Conservation (phyloP, 163 green algal species). For the Chlamydomonas reinhardtii region DNA sequence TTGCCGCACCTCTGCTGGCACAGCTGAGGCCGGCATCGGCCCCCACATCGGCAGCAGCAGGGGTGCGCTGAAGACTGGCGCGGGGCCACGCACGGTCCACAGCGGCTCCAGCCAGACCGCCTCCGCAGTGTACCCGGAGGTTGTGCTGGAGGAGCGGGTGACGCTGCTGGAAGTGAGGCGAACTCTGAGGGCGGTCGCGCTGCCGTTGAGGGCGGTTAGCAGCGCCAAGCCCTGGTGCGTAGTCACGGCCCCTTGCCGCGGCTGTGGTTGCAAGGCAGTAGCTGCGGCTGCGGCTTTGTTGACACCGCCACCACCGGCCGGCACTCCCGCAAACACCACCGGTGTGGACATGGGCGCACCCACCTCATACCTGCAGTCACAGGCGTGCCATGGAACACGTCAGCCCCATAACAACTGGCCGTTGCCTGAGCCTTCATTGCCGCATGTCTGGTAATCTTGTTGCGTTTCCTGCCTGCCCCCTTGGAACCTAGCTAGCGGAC, state of each 20-base stretch:
- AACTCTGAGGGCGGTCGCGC: neutral
- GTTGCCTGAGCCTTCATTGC: too few species aligned
- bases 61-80: conserved; percentile 28
- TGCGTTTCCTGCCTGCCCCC: too few species aligned
- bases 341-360: conserved; percentile 13
- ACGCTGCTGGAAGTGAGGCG: neutral
- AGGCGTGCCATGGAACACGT: too few species aligned
- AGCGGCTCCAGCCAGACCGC: neutral
- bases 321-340: neutral
- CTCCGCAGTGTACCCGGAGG: neutral
- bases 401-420: too few species aligned
- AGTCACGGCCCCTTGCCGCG: neutral
- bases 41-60: neutral
- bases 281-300: too few species aligned
- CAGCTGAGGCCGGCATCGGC: neutral
- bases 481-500: too few species aligned
- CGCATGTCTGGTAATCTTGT: too few species aligned
- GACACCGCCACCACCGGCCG: too few species aligned
- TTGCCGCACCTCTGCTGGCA: neutral
- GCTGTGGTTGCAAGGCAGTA: too few species aligned
- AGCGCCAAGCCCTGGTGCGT: conserved; percentile 19
- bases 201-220: conserved; percentile 20
- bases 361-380: neutral
- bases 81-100: neutral
- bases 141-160: neutral